Base-by-base conservation (phyloP, 805 yeast genomes). In the Vanderwaltozyma tropicalis region DNA sequence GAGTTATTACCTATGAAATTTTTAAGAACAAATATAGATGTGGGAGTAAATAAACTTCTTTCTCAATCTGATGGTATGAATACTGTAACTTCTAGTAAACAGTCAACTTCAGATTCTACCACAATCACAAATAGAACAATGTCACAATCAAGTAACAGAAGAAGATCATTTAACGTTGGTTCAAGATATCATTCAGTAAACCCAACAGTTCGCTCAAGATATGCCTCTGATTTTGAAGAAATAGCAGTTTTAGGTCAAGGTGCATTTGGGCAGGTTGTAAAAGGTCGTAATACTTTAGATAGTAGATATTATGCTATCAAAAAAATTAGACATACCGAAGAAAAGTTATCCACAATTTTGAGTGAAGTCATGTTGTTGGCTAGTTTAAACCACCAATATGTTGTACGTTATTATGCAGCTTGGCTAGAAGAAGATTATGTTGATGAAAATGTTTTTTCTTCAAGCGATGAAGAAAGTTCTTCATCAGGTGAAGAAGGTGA, bases 211-310 rank as follows among this genome's bases (percentile, higher is more conserved):
- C 44, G 47, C 61, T 86, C 95, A 1, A 68, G 98, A 45, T 92
- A 89, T 55, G 82, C 78, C 3, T 76, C 88, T 44, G 99, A 92
- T 55, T 92, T 94, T 59, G 98, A 92, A 58, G 98, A 92, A 55
- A 82, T 86, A 31, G 92, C 89, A 0, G 75, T 80, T 16, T 62
- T 92, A 8, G 99, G 99, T 2, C 76, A 78, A 48, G 99, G 99
- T 28, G 99, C 94, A 0, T 92, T 82, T 62, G 99, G 99, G 5
- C 96, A 92, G 58, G 99, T 92, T 8, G 96, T 92, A n/a, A 88
- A 89, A 52, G 97, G 92, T 0, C 68, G 98, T 43, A 89, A 88
- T 56, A 74, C 88, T 41, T 71, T 92, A 45, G 99, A 92, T 55
- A 97, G 98, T 16, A 71, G 96, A 13, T 84, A 83, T 48, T 92